These are phyloP conservation scores for Saccharomycopsis vini DNA, from an alignment of 805 yeast genomes.

Conservation along the genomic window DNA sequence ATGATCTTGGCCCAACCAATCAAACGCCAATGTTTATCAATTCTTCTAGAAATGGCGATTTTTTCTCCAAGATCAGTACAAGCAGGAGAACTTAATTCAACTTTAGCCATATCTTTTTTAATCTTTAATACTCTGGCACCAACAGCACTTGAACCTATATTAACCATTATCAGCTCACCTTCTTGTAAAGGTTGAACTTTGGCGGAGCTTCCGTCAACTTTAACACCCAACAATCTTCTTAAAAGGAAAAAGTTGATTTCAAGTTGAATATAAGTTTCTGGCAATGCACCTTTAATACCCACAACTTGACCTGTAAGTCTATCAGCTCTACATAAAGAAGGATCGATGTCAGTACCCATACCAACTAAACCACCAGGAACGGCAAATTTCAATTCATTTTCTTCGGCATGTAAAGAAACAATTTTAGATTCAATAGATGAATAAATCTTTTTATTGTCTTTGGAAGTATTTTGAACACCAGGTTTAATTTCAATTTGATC, in stretches of 20 bases:
- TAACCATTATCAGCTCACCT: conserved; percentile 96
- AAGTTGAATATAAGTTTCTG: conserved; percentile 92
- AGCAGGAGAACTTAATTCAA: conserved; percentile 93
- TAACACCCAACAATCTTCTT: conserved; percentile 95
- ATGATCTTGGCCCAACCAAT: conserved; percentile 99
- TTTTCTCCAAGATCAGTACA: conserved; percentile 98
- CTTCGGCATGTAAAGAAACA: conserved; percentile 92
- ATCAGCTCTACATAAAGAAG: conserved; percentile 98
- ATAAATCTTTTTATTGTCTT: conserved; percentile 83
- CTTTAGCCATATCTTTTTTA: conserved; percentile 98
- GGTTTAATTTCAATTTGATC: conserved; percentile 99
- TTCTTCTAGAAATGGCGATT: conserved; percentile 97
- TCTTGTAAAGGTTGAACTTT: conserved; percentile 90
- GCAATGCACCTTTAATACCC: conserved; percentile 93
- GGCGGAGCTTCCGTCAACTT: conserved; percentile 95
- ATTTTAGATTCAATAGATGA: conserved; percentile 92
- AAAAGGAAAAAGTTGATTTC: conserved; percentile 94
- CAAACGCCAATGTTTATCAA: conserved; percentile 99
- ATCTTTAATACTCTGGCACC: conserved; percentile 99
- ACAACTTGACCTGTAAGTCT: conserved; percentile 98
- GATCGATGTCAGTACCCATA: conserved; percentile 98
- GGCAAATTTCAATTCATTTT: conserved; percentile 95
- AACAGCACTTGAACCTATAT: conserved; percentile 97
- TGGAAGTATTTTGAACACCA: conserved; percentile 97
- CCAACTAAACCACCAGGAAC: conserved; percentile 99